Percentiles rank a stretch among this genome's conserved stretches.
These are phyloP conservation scores for Balakata baccata DNA, from an alignment of 345 rosid species.

Conservation along the genomic window DNA sequence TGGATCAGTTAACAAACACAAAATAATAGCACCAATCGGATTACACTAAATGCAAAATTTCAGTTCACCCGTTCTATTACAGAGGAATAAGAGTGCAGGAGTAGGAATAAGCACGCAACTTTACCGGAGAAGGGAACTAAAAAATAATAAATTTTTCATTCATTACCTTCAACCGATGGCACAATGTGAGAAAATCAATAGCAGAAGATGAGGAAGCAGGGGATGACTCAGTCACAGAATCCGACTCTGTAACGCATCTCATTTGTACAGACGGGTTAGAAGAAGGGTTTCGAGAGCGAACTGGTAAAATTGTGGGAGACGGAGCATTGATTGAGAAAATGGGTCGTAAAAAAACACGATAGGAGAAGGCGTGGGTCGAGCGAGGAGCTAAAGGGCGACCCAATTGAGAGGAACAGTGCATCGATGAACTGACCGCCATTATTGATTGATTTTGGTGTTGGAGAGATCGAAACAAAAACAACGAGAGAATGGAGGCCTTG, in stretches of 20 bases:
- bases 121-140: not conserved
- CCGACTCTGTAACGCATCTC: conserved; percentile 24
- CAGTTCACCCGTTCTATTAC: not conserved
- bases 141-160: not conserved
- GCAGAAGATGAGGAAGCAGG: conserved; percentile 16
- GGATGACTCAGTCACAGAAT: conserved; percentile 23
- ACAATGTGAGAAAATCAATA: conserved; percentile 32
- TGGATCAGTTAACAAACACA: too few relatives aligned
- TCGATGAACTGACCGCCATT: conserved; percentile 49
- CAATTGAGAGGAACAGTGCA: conserved; percentile 34
- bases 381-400: conserved; percentile 30
- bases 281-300: conserved; percentile 41
- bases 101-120: not conserved
- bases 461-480: not conserved
- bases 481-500: not conserved
- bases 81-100: too few relatives aligned
- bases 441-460: not conserved
- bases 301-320: conserved; percentile 36
- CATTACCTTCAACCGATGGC: conserved; percentile 26
- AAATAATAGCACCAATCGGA: too few relatives aligned
- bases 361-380: conserved; percentile 28
- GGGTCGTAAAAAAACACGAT: conserved; percentile 22
- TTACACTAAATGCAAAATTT: not conserved
- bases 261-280: conserved; percentile 34
- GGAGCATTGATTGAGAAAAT: conserved; percentile 28